Base-by-base conservation (phyloP, 1,139 yeast species). In the Yamadazyma diospyri region DNA sequence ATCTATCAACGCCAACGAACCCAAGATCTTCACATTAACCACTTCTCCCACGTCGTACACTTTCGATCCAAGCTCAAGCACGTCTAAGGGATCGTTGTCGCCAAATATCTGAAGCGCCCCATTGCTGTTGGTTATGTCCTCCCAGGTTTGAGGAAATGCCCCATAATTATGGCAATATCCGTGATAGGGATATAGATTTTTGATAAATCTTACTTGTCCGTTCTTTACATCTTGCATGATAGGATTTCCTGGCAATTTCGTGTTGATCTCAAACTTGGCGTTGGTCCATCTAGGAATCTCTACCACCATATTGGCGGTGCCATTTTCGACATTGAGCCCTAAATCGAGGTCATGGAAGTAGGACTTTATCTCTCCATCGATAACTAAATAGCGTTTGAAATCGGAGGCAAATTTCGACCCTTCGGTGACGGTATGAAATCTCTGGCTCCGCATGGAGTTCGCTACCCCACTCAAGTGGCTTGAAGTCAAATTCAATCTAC, bases 101-200 rank as follows among this genome's bases (percentile, higher is more conserved):
- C 96, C 95, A 46, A 60, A 76, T 39, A 85, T 78, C 41, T 76
- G 76, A 35, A 89, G 77, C 45, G 76, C 82, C 39, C 80, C 79
- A 61, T 81, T 78, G 38, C 65, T 57, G 28, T 55, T 57, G 47
- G 76, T 77, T 38, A 94, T 94, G 52, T 87, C 94, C 62, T 87
- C 96, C 95, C 95, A 87, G 20, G 96, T 87, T 62, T 86, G 95
- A 35, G 96, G 95, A 68, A 87, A 78, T 19, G 95, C 95, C 51
- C 96, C 96, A 55, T 87, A 87, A 69, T 86, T 87, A 66, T 84
- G 95, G 46, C 89, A 76, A 64, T 86, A 86, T 40, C 96, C 96
- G 52, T 84, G 87, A 61, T 78, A 83, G 25, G 96, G 96, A 76
- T 85, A 87, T 51, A 87, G 74, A 67, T 87, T 87, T 62, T 86